Conservation (phyloP, 768 basidiomycete species). For the Leucosporidium creatinivorum region DNA sequence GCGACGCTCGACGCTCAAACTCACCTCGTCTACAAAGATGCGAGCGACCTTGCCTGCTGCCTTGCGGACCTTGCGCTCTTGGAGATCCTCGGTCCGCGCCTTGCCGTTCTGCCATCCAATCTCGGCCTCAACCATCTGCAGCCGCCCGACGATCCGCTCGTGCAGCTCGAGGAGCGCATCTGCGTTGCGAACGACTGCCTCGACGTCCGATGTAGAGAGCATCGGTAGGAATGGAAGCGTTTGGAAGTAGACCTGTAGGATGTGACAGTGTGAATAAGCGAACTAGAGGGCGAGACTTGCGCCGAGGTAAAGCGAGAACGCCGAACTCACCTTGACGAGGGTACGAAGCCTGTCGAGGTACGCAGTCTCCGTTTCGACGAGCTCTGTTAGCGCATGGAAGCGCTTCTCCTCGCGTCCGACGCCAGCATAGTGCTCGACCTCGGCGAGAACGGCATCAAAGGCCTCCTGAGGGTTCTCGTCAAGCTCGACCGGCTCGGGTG, state of each 20-base stretch:
- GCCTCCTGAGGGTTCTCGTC: too few relatives aligned
- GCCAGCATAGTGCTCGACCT: too few relatives aligned
- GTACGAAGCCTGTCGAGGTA: conserved; percentile 72
- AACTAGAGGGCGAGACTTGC: background rate
- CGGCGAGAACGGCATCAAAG: too few relatives aligned
- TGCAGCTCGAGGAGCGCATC: conserved; percentile 19
- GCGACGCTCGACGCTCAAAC: conserved; percentile 30
- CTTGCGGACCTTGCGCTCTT: conserved; percentile 3
- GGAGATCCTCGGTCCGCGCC: background rate
- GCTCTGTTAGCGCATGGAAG: conserved; percentile 72
- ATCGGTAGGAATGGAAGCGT: conserved; percentile 32
- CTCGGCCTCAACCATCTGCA: conserved; percentile 27
- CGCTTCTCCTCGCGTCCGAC: conserved; percentile 36
- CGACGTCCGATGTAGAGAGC: conserved; percentile 26
- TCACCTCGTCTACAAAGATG: conserved; percentile 48
- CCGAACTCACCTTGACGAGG: conserved; percentile 58
- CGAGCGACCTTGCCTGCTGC: conserved; percentile 13
- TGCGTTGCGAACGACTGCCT: conserved; percentile 22
- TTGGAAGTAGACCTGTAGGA: conserved; percentile 36
- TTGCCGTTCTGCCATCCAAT: conserved; percentile 13
- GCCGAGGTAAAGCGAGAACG: too few relatives aligned
- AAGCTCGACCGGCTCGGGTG: too few relatives aligned
- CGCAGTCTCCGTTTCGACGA: conserved; percentile 73
- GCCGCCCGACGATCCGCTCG: conserved; percentile 24
- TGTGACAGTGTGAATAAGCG: background rate